Evolutionary conservation across 2,329 filamentous ascomycete species (phyloP), one percentile per base, ranked within the genome.

Genomic region (Talaromyces verruculosus): DNA sequence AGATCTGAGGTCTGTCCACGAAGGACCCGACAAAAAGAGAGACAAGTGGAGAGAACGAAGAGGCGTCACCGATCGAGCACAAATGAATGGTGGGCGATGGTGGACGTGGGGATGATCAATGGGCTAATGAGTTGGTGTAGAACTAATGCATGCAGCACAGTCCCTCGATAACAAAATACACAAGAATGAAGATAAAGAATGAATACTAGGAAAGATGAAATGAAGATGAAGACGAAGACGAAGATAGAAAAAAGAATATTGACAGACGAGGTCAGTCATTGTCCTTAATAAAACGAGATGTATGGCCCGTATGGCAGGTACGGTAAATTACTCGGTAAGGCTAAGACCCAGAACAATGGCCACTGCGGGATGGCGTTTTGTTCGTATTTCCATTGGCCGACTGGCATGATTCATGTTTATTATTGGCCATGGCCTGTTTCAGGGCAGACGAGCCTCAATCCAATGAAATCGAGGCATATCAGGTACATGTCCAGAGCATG

Each of bases 71-170:
- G 53, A 37, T 57, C n/a, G 53, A 25, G n/a, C 28, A 37, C 28
- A 55, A 57, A 39, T 57, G 53, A 57, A 25, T 37, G 53, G 53
- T 17, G 22, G 30, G 30, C 53, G 53, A 57, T 57, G 30, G 28
- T 57, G 33, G 30, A 22, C 53, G 53, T 37, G 53, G 53, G 53
- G 53, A 57, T 57, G 53, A 39, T 57, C 53, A 57, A 37, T 37
- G 53, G 53, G 3, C 33, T 57, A 57, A 57, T 15, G 30, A 22
- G 25, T 35, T 35, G 15, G 28, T 19, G 30, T 4, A 33, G 8
- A 22, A 33, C 7, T 22, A 55, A 22, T 13, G 5, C 7, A 15
- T 57, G n/a, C 5, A 37, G 39, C 28, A 6, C 33, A 15, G 28
- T 37, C n/a, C 30, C 33, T 57, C 30, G n/a, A 15, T 30, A 28